Percentiles rank a stretch among this genome's conserved stretches.
Evolutionary conservation across 495 filamentous ascomycete genomes (phyloP).

Genomic region (Hypomontagnella monticulosa): DNA sequence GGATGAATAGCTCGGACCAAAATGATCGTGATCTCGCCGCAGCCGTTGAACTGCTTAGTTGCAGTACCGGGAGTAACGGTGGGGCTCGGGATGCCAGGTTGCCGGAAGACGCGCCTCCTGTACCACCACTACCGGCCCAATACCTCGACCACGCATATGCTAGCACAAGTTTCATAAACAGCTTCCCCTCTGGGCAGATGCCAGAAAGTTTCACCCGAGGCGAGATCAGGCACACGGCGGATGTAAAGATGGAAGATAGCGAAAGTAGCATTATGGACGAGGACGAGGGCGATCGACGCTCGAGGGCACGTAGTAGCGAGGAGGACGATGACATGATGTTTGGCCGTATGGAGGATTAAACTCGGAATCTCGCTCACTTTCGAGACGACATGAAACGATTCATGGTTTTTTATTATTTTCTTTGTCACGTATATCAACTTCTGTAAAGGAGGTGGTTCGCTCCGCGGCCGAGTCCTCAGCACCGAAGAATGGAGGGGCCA

Average conservation of each 20-base stretch:
- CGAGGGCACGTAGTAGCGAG: slow-evolving; percentile 76
- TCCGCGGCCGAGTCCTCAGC: slow-evolving; percentile 65
- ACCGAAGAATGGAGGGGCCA: slow-evolving; percentile 64
- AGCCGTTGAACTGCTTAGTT: slow-evolving; percentile 86
- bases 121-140: slow-evolving; percentile 81
- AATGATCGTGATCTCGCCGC: slow-evolving; percentile 89
- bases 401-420: slow-evolving; percentile 45
- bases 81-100: slow-evolving; percentile 73
- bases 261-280: slow-evolving; percentile 76
- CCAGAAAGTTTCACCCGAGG: slow-evolving; percentile 62
- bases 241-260: slow-evolving; percentile 75
- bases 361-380: slow-evolving; percentile 22
- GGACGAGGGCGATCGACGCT: slow-evolving; percentile 76
- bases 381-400: slow-evolving; percentile 42
- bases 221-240: slow-evolving; percentile 53
- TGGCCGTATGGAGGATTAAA: slow-evolving; percentile 92
- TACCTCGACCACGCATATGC: slow-evolving; percentile 66
- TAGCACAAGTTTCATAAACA: slow-evolving; percentile 61
- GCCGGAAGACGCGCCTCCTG: slow-evolving; percentile 81
- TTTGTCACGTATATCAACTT: slow-evolving; percentile 59
- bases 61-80: slow-evolving; percentile 82
- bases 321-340: slow-evolving; percentile 93
- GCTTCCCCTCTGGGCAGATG: slow-evolving; percentile 60
- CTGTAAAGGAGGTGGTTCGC: slow-evolving; percentile 58
- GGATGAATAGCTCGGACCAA: slow-evolving; percentile 67